phyloP scores from a whole-genome alignment of 345 rosid genomes.

The Linum trigynum region DNA sequence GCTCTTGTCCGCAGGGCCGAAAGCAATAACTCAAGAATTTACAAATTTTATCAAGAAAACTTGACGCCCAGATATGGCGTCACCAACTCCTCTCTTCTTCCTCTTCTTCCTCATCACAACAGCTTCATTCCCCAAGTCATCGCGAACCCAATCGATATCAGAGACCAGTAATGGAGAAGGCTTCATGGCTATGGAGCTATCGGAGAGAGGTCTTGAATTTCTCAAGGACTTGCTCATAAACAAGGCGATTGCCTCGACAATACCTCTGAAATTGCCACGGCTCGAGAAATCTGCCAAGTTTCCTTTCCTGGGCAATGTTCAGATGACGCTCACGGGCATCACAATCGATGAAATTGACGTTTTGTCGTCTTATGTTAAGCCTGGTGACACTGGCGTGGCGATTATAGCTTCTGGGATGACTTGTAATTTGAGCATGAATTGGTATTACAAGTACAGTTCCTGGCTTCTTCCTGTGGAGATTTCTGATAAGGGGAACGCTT shows the following conservation, averaged over 20 bases:
- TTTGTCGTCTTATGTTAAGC: constrained; percentile 55
- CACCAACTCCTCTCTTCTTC: neutral
- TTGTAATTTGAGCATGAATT: constrained; percentile 76
- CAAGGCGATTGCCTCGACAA: constrained; percentile 53
- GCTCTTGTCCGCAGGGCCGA: no score
- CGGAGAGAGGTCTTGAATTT: constrained; percentile 81
- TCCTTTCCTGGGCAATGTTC: constrained; percentile 68
- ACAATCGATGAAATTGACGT: constrained; percentile 65
- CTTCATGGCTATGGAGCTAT: constrained; percentile 15
- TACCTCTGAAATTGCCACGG: constrained; percentile 57
- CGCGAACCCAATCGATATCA: neutral
- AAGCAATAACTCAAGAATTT: no score
- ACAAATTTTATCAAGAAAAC: no score
- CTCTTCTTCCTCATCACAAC: neutral
- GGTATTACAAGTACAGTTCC: constrained; percentile 61
- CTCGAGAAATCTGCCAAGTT: constrained; percentile 45
- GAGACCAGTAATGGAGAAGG: neutral
- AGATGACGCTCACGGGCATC: constrained; percentile 48
- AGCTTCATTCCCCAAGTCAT: neutral
- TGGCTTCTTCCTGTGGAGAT: constrained; percentile 71
- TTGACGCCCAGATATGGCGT: neutral
- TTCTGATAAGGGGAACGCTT: constrained; percentile 66
- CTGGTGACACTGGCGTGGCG: constrained; percentile 68
- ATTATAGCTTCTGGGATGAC: constrained; percentile 76
- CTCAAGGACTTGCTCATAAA: constrained; percentile 59